Base-by-base conservation (phyloP, 1,139 yeast species). In the Nakaseomyces glabratus region DNA sequence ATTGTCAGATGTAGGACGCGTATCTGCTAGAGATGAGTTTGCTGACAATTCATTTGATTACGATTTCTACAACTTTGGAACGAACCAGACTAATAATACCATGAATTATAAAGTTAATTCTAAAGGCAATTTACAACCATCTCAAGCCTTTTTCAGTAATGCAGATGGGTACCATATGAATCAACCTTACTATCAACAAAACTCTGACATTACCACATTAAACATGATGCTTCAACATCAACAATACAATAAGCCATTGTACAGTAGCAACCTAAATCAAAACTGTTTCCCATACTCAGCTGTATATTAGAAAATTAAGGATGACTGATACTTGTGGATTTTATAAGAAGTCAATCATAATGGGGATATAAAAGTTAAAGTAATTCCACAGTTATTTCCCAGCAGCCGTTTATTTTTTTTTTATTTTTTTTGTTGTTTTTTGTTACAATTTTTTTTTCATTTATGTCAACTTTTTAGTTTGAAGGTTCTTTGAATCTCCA, bases 11-110 rank as follows among this genome's bases (percentile, higher is more conserved):
- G 11, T 26, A 7, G 30, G 30, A 6, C 30, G 21, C 10, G 30
- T 26, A 6, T 26, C 30, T 6, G 18, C 21, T n/a, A 17, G 30
- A 17, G 30, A 26, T 17, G 30, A 26, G 16, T 26, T 26, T n/a
- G 10, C 30, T 11, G 30, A 26, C 21, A 36, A 35, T 29, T 31
- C 28, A 7, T 44, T 44, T 30, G 43, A 44, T 30, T 44, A 44
- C 24, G 47, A 44, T 32, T 44, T 33, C 31, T 44, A 42, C 25
- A 43, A 41, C 34, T 43, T 43, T 19, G 36, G 42, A 14, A 34
- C 20, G 15, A 22, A 24, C 10, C 35, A 33, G 12, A 24, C 11
- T 26, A 31, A 7, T 21, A 17, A 21, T 20, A 19, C 14, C 26
- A 14, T 9, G 14, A 9, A 24, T 24, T n/a, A n/a, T n/a, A n/a